These are phyloP conservation scores for Westerdykella ornata DNA, from an alignment of 2,329 filamentous ascomycete species.

Conservation along the genomic window DNA sequence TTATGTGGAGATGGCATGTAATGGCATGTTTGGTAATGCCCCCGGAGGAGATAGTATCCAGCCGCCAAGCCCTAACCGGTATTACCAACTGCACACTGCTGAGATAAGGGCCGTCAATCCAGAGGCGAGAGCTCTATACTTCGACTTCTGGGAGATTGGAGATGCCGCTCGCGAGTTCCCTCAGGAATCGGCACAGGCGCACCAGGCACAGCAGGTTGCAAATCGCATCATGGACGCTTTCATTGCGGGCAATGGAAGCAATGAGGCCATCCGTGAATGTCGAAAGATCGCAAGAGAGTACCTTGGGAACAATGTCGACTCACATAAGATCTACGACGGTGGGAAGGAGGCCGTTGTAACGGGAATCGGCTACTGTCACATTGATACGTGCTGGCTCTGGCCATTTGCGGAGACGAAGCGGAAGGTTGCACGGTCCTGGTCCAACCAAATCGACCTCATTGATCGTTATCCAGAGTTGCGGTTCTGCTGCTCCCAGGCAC, in stretches of 20 bases:
- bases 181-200: constrained; percentile 78
- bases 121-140: constrained; percentile 71
- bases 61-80: constrained; percentile 77
- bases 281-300: constrained; percentile 80
- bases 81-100: constrained; percentile 68
- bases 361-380: constrained; percentile 93
- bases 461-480: constrained; percentile 90
- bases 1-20: constrained; percentile 98
- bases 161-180: constrained; percentile 92
- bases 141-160: constrained; percentile 92
- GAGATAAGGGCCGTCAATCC: constrained; percentile 86
- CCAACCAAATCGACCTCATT: constrained; percentile 91
- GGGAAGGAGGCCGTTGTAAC: constrained; percentile 71
- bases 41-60: constrained; percentile 79
- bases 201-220: constrained; percentile 73
- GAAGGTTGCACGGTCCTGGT: constrained; percentile 93
- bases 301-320: constrained; percentile 68
- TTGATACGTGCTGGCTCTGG: constrained; percentile 98
- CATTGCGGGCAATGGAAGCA: constrained; percentile 64
- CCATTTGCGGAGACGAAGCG: constrained; percentile 96
- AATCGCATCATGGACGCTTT: constrained; percentile 89
- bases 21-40: constrained; percentile 95
- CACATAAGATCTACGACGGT: constrained; percentile 72
- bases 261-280: constrained; percentile 69
- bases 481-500: constrained; percentile 88